Conservation (phyloP, 1,139 yeast species). For the Magnusiomyces clavatus region DNA sequence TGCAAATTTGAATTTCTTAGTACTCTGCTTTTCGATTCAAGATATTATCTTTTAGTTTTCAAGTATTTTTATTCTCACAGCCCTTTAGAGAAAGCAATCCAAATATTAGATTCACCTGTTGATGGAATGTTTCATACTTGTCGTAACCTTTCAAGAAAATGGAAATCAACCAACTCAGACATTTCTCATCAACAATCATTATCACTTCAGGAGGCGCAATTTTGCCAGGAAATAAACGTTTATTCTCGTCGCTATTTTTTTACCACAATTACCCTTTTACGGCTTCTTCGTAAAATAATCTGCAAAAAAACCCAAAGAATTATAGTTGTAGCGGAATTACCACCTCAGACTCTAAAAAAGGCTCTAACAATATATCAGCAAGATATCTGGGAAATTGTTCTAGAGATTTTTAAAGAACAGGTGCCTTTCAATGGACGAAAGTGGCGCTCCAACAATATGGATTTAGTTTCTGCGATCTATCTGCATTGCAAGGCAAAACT, state of each 20-base stretch:
- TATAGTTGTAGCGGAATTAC: constrained; percentile 35
- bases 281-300: constrained; percentile 30
- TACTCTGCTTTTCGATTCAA: constrained; percentile 67
- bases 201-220: not conserved
- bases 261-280: constrained; percentile 30
- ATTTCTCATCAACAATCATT: not conserved
- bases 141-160: constrained; percentile 15
- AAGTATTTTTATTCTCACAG: constrained; percentile 34
- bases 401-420: constrained; percentile 64
- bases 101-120: constrained; percentile 33
- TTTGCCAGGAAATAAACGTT: constrained; percentile 14
- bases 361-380: constrained; percentile 45
- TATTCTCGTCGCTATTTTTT: constrained; percentile 29
- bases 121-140: constrained; percentile 43
- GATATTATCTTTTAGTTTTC: constrained; percentile 43
- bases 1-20: constrained; percentile 71
- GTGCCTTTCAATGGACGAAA: constrained; percentile 90
- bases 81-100: constrained; percentile 28
- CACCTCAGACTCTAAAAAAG: constrained; percentile 36
- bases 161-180: not conserved
- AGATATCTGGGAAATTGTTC: constrained; percentile 58
- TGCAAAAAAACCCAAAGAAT: constrained; percentile 37
- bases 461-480: constrained; percentile 79
- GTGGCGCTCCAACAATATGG: constrained; percentile 94
- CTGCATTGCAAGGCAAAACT: constrained; percentile 63